Evolutionary conservation across 108 stramenopile species (phyloP).

Genomic region (Parietichytrium sp.): DNA sequence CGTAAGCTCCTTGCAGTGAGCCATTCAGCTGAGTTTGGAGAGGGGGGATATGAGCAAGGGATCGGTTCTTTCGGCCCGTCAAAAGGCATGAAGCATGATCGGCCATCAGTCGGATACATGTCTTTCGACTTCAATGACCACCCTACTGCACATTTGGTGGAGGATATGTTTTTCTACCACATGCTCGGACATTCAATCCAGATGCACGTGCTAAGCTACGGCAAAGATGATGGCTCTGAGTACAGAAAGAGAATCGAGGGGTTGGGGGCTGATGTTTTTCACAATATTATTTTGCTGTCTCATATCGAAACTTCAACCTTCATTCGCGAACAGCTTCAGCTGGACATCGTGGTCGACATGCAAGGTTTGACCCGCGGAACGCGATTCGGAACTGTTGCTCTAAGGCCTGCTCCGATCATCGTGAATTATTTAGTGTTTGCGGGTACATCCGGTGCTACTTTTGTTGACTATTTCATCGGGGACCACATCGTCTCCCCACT

Average conservation of each 20-base stretch:
- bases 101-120: slow-evolving; percentile 51
- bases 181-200: slow-evolving; percentile 27
- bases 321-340: slow-evolving; percentile 1
- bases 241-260: slow-evolving; percentile 38
- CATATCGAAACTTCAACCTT: slow-evolving; percentile 40
- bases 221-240: slow-evolving; percentile 29
- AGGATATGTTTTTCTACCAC: slow-evolving; percentile 57
- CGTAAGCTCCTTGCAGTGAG: slow-evolving; percentile 43
- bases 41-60: neutral
- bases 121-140: slow-evolving; percentile 63
- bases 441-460: slow-evolving; percentile 60
- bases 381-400: slow-evolving; percentile 47
- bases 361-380: slow-evolving; percentile 61
- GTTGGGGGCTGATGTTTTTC: slow-evolving; percentile 38
- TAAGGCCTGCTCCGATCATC: slow-evolving; percentile 52
- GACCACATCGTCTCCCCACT: slow-evolving; percentile 47
- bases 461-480: slow-evolving; percentile 56
- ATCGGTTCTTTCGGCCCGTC: neutral
- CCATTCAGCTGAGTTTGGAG: slow-evolving; percentile 3
- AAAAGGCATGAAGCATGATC: too few species aligned
- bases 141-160: slow-evolving; percentile 59
- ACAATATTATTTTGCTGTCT: slow-evolving; percentile 19
- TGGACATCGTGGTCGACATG: slow-evolving; percentile 57
- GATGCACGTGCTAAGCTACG: neutral
- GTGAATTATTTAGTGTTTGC: slow-evolving; percentile 63